Base-by-base conservation (phyloP, 768 basidiomycete species). In the Suillus bovinus region DNA sequence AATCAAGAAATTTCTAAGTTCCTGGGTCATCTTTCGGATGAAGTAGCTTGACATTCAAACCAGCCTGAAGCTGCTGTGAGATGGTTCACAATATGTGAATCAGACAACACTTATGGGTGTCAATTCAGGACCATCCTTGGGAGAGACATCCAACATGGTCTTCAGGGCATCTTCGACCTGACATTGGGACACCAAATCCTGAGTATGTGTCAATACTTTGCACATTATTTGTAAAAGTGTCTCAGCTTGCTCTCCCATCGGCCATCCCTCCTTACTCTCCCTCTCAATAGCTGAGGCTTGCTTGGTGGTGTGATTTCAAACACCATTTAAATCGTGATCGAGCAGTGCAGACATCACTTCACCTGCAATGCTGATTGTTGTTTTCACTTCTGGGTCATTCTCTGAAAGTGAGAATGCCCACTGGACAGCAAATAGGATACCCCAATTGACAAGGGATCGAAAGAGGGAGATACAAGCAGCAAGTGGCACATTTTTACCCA, bases 401-500 rank as follows among this genome's bases (percentile, higher is more conserved):
- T 91, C 89, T 2, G 86, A 74, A 34, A 89, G 81, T n/a, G 80
- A 78, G 54, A 98, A 82, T 1, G 94, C 94, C 92, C 94, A 96
- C 70, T 97, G 93, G 16, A 96, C 86, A n/a, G 91, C 91, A 66
- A 90, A 90, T 2, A 99, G 80, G 49, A 99, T 82, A 2, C 94
- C 96, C 7, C 90, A 85, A 64, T 97, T 94, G 57, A 96, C 86
- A 27, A 99, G 83, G 9, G 87, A 82, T 54, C 94, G 88, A 78
- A 96, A 99, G 11, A 99, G 84, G 3, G 85, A 79, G 73, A 96
- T 82, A 41, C 97, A 90, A 17, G 90, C 84, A 17, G 91, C 89
- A 20, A 97, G 81, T 72, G 98, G 96, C 10, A 98, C 90, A 71
- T 94, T 95, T 82, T 99, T 99, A 63, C 93, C 95, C 92, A 99